Evolutionary conservation across 2,329 filamentous ascomycete species (phyloP).

Genomic region (Epichloe baconii): DNA sequence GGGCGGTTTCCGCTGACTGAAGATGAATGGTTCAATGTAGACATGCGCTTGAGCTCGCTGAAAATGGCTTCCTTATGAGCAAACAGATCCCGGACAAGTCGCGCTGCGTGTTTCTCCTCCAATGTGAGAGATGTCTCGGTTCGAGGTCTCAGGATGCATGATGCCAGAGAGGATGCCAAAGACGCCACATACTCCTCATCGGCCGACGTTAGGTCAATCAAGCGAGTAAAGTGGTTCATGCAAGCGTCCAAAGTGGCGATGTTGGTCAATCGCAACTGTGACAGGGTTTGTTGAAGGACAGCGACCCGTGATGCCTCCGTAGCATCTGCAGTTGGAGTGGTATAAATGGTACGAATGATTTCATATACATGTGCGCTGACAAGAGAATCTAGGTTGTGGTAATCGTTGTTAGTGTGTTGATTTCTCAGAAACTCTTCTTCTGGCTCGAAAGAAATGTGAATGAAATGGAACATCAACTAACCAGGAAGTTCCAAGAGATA

Average conservation of each 20-base stretch:
- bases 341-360: constrained; percentile 95
- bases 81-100: constrained; percentile 83
- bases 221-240: constrained; percentile 93
- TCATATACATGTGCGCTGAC: constrained; percentile 98
- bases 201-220: constrained; percentile 93
- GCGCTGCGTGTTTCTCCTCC: constrained; percentile 87
- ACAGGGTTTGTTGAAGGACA: constrained; percentile 89
- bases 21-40: constrained; percentile 51
- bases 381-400: constrained; percentile 58
- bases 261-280: constrained; percentile 87
- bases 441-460: not conserved
- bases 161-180: constrained; percentile 63
- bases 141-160: constrained; percentile 79
- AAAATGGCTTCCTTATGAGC: constrained; percentile 92
- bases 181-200: constrained; percentile 72
- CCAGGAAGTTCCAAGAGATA: constrained; percentile 91
- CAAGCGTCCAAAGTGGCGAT: constrained; percentile 97
- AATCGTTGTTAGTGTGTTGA: constrained; percentile 12
- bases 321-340: constrained; percentile 62
- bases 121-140: constrained; percentile 82
- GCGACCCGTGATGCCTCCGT: constrained; percentile 70
- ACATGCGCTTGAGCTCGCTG: constrained; percentile 85
- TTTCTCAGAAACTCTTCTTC: no score
- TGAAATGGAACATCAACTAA: constrained; percentile 29
- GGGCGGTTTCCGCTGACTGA: constrained; percentile 48